Percentiles rank a stretch among this genome's conserved stretches.
Evolutionary conservation across 805 yeast genomes (phyloP).

Genomic region (Kodamaea restingae): DNA sequence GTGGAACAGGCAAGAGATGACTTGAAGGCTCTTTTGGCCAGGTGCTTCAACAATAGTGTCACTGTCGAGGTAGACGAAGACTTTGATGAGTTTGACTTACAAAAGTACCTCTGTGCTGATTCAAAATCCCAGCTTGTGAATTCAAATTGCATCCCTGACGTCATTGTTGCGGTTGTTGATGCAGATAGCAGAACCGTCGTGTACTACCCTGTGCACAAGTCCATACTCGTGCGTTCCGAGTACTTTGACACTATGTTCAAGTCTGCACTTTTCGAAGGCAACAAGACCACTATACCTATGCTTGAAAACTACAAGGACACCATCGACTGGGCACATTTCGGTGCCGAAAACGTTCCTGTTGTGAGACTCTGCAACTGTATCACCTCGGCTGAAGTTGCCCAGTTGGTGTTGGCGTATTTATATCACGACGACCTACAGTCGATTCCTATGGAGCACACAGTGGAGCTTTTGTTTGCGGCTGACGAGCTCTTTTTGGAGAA

Average conservation of each 20-base stretch:
- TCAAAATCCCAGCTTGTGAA: constrained; percentile 15
- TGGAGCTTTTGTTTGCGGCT: constrained; percentile 56
- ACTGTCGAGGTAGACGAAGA: constrained; percentile 14
- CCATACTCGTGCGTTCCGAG: constrained; percentile 56
- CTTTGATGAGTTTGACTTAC: constrained; percentile 27
- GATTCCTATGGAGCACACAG: constrained; percentile 46
- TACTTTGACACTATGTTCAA: constrained; percentile 63
- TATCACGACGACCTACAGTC: constrained; percentile 54
- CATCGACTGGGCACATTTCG: constrained; percentile 5
- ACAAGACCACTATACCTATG: constrained; percentile 16
- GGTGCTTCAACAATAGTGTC: constrained; percentile 20
- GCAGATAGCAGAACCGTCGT: constrained; percentile 13
- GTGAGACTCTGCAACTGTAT: constrained; percentile 5
- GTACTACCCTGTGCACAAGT: constrained; percentile 61
- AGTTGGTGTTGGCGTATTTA: constrained; percentile 49
- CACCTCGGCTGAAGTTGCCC: constrained; percentile 25
- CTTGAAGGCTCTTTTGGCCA: constrained; percentile 25
- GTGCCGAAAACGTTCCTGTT: constrained; percentile 3
- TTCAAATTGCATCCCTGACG: constrained; percentile 40
- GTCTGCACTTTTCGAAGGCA: constrained; percentile 32
- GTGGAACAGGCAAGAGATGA: constrained; percentile 34
- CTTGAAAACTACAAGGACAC: constrained; percentile 8
- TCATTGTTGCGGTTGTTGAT: constrained; percentile 37
- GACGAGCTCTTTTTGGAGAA: constrained; percentile 60
- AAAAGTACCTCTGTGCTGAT: constrained; percentile 12